These are phyloP conservation scores for Lepidopterella palustris DNA, from an alignment of 495 filamentous ascomycete genomes.

Conservation along the genomic window DNA sequence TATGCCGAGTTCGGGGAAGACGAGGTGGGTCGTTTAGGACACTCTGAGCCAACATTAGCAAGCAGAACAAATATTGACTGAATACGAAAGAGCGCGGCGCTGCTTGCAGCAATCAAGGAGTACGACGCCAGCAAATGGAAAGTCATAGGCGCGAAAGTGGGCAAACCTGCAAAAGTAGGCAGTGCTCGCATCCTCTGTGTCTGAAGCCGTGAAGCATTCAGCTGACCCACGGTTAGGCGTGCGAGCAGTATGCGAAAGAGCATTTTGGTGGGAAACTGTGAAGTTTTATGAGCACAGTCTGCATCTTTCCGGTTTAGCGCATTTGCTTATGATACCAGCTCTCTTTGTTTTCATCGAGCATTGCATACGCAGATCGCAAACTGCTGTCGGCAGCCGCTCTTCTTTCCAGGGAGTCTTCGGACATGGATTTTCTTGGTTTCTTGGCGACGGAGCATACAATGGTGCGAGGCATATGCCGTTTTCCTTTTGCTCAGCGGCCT, in stretches of 20 bases:
- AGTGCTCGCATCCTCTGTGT: conserved; percentile 8
- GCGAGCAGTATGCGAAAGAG: conserved; percentile 97
- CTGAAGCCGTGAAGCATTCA: background rate
- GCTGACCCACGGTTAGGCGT: conserved; percentile 57
- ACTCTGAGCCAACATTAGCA: conserved; percentile 14
- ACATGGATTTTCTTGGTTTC: conserved; percentile 19
- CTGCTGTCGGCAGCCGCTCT: conserved; percentile 28
- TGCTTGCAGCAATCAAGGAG: conserved; percentile 93
- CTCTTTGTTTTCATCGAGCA: conserved; percentile 27
- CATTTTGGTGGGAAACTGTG: conserved; percentile 62
- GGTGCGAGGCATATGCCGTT: conserved; percentile 13
- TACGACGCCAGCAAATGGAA: conserved; percentile 99
- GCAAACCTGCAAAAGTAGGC: conserved; percentile 89
- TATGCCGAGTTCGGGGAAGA: conserved; percentile 99
- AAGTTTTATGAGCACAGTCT: conserved; percentile 28
- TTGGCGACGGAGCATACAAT: conserved; percentile 17
- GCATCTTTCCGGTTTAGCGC: conserved; percentile 31
- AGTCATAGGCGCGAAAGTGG: conserved; percentile 88
- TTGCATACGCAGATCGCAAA: conserved; percentile 28
- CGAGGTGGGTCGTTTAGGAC: conserved; percentile 57
- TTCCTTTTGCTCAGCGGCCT: conserved; percentile 10
- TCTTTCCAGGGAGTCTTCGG: conserved; percentile 19
- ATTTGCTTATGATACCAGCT: conserved; percentile 34
- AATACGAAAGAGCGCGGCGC: conserved; percentile 61
- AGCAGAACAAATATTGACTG: conserved; percentile 33